Evolutionary conservation across 805 yeast species (phyloP).

Genomic region (Barnettozyma sucrosica): DNA sequence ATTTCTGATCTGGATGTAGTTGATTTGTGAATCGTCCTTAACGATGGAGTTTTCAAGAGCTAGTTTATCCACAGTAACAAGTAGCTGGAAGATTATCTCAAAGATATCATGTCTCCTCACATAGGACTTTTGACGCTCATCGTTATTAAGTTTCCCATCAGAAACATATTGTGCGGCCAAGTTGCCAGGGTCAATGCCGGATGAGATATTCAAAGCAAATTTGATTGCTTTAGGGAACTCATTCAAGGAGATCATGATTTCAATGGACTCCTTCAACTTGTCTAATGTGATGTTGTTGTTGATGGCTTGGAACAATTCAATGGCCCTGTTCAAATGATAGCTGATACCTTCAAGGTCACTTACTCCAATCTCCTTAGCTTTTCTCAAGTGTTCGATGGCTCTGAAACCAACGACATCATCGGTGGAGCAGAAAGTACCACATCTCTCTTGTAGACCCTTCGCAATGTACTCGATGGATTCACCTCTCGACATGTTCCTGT

Average conservation of each 20-base stretch:
- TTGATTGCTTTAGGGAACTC: constrained; percentile 83
- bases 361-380: constrained; percentile 70
- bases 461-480: constrained; percentile 90
- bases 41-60: constrained; percentile 37
- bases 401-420: constrained; percentile 90
- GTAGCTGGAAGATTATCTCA: constrained; percentile 66
- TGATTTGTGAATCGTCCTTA: constrained; percentile 11
- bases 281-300: constrained; percentile 74
- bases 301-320: constrained; percentile 69
- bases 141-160: constrained; percentile 45
- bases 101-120: constrained; percentile 56
- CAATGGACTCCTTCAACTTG: constrained; percentile 73
- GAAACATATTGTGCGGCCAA: constrained; percentile 50
- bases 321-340: constrained; percentile 67
- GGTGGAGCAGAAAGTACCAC: constrained; percentile 92
- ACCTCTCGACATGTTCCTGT: constrained; percentile 85
- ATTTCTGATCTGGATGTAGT: constrained; percentile 54
- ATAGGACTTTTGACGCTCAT: constrained; percentile 44
- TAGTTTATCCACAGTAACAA: constrained; percentile 63
- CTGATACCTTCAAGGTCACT: constrained; percentile 67
- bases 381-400: constrained; percentile 86
- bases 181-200: constrained; percentile 57
- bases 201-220: constrained; percentile 71
- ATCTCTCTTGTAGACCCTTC: constrained; percentile 78
- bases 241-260: constrained; percentile 69